Evolutionary conservation across 2,329 filamentous ascomycete species (phyloP).

Genomic region (Neonectria magnoliae): DNA sequence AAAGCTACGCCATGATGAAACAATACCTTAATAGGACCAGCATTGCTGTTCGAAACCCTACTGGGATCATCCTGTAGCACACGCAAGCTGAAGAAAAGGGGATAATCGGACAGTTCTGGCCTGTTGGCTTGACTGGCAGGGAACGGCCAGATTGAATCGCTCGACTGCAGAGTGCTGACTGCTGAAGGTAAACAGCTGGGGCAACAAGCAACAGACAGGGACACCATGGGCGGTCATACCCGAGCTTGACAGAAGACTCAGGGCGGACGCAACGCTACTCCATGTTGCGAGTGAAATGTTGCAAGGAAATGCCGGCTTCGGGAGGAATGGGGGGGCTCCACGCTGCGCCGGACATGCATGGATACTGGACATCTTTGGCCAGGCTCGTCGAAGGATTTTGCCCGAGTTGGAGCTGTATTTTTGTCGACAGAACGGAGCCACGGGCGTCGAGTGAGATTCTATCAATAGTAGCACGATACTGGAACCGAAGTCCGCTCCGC

Average conservation of each 20-base stretch:
- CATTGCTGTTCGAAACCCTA: slow-evolving; percentile 23
- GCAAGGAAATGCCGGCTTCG: slow-evolving; percentile 26
- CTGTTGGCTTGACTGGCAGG: slow-evolving; percentile 3
- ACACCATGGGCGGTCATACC: slow-evolving; percentile 26
- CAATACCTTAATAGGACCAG: slow-evolving; percentile 24
- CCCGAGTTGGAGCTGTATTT: slow-evolving; percentile 8
- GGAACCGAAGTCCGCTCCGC: slow-evolving; percentile 23
- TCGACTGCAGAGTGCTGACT: slow-evolving; percentile 10
- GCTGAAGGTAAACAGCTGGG: slow-evolving; percentile 7
- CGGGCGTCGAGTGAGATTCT: slow-evolving; percentile 20
- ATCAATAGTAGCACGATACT: slow-evolving; percentile 33
- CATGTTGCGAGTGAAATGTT: slow-evolving; percentile 25
- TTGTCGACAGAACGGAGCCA: slow-evolving; percentile 17
- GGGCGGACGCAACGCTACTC: slow-evolving; percentile 31
- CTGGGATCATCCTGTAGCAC: background rate
- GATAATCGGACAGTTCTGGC: slow-evolving; percentile 1
- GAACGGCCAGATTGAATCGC: slow-evolving; percentile 8
- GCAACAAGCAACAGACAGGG: slow-evolving; percentile 5
- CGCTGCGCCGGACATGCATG: slow-evolving; percentile 35
- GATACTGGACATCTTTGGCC: slow-evolving; percentile 4
- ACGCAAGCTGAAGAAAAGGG: slow-evolving; percentile 10
- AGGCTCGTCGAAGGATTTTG: slow-evolving; percentile 17
- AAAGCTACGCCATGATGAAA: slow-evolving; percentile 39
- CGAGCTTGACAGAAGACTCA: slow-evolving; percentile 24
- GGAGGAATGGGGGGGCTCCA: slow-evolving; percentile 17